phyloP scores from a whole-genome alignment of 106 monocot genomes.

The Apostasia shenzhenica region DNA sequence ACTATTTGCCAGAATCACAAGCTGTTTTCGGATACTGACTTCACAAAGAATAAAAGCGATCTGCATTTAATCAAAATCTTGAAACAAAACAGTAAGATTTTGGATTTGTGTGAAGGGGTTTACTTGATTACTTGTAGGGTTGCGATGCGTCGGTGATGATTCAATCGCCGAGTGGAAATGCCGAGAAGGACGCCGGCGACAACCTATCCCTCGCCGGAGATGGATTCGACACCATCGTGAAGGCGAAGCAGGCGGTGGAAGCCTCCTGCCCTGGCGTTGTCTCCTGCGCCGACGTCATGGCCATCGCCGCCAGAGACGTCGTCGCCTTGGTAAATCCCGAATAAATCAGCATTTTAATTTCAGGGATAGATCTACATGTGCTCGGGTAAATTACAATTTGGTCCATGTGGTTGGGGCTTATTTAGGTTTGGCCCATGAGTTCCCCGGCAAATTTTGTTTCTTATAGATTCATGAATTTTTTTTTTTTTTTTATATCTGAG shows the following conservation, averaged over 20 bases:
- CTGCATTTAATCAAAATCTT: too few species aligned
- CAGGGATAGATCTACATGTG: neutral
- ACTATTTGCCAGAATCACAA: too few species aligned
- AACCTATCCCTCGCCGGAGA: slow-evolving; percentile 48
- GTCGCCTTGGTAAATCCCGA: slow-evolving; percentile 30
- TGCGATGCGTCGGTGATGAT: slow-evolving; percentile 78
- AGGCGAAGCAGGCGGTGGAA: slow-evolving; percentile 70
- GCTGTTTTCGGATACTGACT: too few species aligned
- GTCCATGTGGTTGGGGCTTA: too few species aligned
- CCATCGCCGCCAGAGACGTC: slow-evolving; percentile 60
- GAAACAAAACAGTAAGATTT: too few species aligned
- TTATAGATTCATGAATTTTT: too few species aligned
- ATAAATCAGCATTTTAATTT: neutral
- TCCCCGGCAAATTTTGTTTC: too few species aligned
- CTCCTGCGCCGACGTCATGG: slow-evolving; percentile 77
- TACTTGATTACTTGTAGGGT: slow-evolving; percentile 30
- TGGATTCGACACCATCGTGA: slow-evolving; percentile 57
- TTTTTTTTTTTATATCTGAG: too few species aligned
- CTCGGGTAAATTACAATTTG: too few species aligned
- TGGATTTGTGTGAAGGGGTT: too few species aligned
- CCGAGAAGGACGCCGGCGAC: slow-evolving; percentile 42
- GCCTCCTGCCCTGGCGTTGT: slow-evolving; percentile 46
- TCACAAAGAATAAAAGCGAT: too few species aligned
- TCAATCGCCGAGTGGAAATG: slow-evolving; percentile 31
- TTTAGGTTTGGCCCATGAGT: too few species aligned